Evolutionary conservation across 2,329 filamentous ascomycete species (phyloP).

Genomic region (Tolypocladium sp.): DNA sequence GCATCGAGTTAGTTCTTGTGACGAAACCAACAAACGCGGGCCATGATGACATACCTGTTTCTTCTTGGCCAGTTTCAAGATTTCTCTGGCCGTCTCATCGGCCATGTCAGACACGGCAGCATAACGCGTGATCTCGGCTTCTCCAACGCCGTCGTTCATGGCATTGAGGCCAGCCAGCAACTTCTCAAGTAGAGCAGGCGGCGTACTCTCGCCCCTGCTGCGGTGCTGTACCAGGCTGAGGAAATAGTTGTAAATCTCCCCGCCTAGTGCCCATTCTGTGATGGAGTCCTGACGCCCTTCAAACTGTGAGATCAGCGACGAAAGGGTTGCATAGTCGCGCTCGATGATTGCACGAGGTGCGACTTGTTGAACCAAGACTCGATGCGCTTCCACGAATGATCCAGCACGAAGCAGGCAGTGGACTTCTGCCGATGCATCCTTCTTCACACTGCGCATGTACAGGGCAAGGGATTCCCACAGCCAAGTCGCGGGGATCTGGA

Average conservation of each 20-base stretch:
- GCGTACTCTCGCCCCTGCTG: constrained; percentile 28
- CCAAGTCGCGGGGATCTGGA: constrained; percentile 68
- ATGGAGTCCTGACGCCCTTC: constrained; percentile 51
- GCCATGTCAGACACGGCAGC: constrained; percentile 81
- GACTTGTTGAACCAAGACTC: constrained; percentile 70
- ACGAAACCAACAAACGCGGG: constrained; percentile 4
- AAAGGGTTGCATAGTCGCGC: constrained; percentile 64
- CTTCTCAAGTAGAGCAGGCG: constrained; percentile 42
- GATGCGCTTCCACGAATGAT: constrained; percentile 73
- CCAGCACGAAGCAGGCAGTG: constrained; percentile 71
- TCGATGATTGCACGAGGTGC: constrained; percentile 77
- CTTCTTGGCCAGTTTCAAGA: constrained; percentile 44
- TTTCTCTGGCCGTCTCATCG: constrained; percentile 58
- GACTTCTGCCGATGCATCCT: constrained; percentile 63
- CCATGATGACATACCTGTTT: constrained; percentile 40
- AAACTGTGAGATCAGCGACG: constrained; percentile 64
- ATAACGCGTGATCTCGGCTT: constrained; percentile 40
- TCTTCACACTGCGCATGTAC: constrained; percentile 64
- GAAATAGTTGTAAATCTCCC: constrained; percentile 65
- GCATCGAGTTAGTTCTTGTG: constrained; percentile 1
- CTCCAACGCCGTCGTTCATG: constrained; percentile 36
- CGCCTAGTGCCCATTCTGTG: constrained; percentile 67
- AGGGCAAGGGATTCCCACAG: constrained; percentile 82
- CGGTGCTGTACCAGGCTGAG: constrained; percentile 39
- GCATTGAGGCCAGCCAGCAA: constrained; percentile 47